Base-by-base conservation (phyloP, 768 basidiomycete genomes). In the Lanmaoa rubissima region DNA sequence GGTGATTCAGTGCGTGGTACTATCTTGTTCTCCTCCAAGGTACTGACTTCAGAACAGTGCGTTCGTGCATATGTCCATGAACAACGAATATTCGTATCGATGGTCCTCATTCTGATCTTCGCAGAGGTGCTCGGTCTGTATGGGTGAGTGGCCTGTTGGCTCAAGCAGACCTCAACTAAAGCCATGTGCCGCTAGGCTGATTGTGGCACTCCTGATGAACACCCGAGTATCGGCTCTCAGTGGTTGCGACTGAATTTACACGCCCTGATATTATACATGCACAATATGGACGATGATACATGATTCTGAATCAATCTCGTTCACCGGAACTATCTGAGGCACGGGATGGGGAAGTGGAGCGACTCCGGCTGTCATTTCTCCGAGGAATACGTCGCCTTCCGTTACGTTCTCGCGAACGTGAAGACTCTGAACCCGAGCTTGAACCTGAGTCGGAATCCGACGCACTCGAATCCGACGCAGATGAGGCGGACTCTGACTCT, bases 81-180 rank as follows among this genome's bases (percentile, higher is more conserved):
- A 75, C 87, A 87, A 59, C 88, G 85, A 69, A 85, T 98, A 28
- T 98, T 95, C 69, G 95, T 98, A 21, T 80, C 88, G 8, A 98
- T 98, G 95, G 93, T 98, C 19, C 85, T 98, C 41, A 95, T 98
- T 61, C 85, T 98, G 68, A 93, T 93, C 61, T 94, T 93, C 62
- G 87, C 86, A 8, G 94, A 96, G 72, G 94, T 97, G 24, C 76
- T 97, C 56, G 94, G 94, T 38, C 73, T 96, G 53, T 94, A 92
- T 66, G 92, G 90, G 86, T 88, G 67, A 60, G 85, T 74, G 36
- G 5, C 40, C 21, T 41, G 16, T 58, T 31, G 21, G 26, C 36
- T 48, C 4, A 14, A 48, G 16, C n/a, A 4, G 47, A 51, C 35
- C 38, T 31, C 24, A 38, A 38, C 59, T 16, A 34, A 48, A 31